Evolutionary conservation across 257 asterid species (phyloP).

Genomic region (Verbena officinalis): DNA sequence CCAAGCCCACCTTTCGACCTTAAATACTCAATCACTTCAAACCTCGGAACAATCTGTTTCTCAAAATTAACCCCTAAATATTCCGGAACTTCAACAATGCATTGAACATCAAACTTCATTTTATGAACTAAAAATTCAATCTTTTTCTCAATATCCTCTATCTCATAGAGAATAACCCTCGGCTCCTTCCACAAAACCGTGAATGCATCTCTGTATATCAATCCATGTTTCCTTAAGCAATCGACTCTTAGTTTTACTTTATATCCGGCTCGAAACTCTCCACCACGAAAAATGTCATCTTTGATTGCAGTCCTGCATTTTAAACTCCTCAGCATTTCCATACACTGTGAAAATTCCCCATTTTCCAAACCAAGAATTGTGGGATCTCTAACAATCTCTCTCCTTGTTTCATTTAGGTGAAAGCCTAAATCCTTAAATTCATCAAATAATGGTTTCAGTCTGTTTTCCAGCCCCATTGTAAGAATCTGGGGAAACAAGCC

Average conservation of each 20-base stretch:
- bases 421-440: constrained; percentile 75
- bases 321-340: constrained; percentile 65
- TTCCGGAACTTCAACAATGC: constrained; percentile 71
- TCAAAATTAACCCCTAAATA: constrained; percentile 77
- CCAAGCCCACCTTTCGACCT: constrained; percentile 65
- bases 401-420: constrained; percentile 47
- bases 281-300: constrained; percentile 52
- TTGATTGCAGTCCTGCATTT: constrained; percentile 62
- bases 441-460: constrained; percentile 56
- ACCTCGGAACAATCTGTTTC: constrained; percentile 79
- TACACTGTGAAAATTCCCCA: constrained; percentile 79
- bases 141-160: constrained; percentile 63
- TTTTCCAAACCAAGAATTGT: constrained; percentile 68
- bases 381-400: constrained; percentile 62
- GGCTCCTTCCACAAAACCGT: constrained; percentile 87
- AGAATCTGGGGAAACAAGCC: constrained; percentile 54
- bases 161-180: constrained; percentile 54
- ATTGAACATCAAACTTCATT: constrained; percentile 59
- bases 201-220: constrained; percentile 74
- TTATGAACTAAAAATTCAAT: constrained; percentile 56
- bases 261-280: constrained; percentile 67
- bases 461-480: constrained; percentile 49
- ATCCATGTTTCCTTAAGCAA: constrained; percentile 62
- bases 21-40: constrained; percentile 65
- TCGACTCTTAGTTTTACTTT: constrained; percentile 67